Conservation (phyloP, 2,329 filamentous ascomycete species). For the Triangularia verruculosa region DNA sequence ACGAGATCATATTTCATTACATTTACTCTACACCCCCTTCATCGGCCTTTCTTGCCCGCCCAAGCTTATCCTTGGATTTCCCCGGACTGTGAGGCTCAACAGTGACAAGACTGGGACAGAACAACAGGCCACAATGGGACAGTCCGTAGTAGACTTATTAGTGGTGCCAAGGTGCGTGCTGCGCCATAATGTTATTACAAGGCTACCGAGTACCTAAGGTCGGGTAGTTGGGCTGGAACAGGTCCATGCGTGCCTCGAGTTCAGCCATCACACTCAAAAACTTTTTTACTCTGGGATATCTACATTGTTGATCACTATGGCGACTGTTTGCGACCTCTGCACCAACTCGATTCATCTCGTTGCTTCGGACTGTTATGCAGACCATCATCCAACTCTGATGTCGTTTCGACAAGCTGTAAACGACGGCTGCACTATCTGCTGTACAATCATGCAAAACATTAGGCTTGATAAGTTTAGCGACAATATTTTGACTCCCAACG, state of each 20-base stretch:
- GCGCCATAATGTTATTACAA: no score
- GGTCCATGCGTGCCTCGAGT: no score
- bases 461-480: background rate
- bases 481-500: no score
- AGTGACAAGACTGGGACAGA: background rate
- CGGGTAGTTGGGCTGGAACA: no score
- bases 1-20: background rate
- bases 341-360: background rate
- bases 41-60: background rate
- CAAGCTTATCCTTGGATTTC: background rate
- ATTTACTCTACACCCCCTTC: background rate
- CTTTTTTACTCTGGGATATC: background rate
- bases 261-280: no score
- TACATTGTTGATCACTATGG: background rate
- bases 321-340: background rate
- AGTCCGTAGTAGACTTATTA: no score
- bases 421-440: background rate
- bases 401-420: background rate
- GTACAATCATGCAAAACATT: background rate
- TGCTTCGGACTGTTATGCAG: no score
- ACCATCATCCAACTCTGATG: background rate
- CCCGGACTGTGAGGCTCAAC: background rate
- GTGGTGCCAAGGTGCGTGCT: no score
- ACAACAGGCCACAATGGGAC: background rate
- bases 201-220: no score